A percentile compares a stretch with the other conserved stretches of the same genome.
These are phyloP conservation scores for Skeletonema menzelii DNA, from an alignment of 108 stramenopile genomes.

Conservation along the genomic window DNA sequence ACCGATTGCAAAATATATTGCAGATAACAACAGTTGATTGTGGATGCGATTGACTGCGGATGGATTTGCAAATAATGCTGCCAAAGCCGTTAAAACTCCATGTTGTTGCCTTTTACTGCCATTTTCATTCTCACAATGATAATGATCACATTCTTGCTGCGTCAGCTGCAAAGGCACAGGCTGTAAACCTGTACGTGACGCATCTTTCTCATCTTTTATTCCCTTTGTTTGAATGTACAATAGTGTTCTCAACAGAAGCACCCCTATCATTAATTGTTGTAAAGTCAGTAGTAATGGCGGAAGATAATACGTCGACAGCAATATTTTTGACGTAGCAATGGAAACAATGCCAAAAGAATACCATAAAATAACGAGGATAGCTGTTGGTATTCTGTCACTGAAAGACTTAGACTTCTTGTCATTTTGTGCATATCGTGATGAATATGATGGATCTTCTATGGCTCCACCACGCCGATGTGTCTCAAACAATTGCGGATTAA, in stretches of 20 bases:
- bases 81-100: slow-evolving; percentile 14
- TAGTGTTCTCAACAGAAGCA: slow-evolving; percentile 36
- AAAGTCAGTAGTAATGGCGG: slow-evolving; percentile 61
- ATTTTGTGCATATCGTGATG: not conserved
- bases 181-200: slow-evolving; percentile 13
- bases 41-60: slow-evolving; percentile 13
- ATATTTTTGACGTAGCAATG: slow-evolving; percentile 72
- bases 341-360: slow-evolving; percentile 77
- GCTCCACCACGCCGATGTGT: not conserved
- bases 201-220: not conserved
- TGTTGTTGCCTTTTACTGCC: too few relatives aligned
- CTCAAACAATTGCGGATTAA: too few relatives aligned
- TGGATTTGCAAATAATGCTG: slow-evolving; percentile 13
- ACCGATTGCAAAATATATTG: slow-evolving; percentile 67
- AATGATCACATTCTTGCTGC: not conserved
- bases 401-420: not conserved
- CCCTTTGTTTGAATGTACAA: slow-evolving; percentile 17
- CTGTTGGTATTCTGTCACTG: slow-evolving; percentile 26
- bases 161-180: slow-evolving; percentile 26
- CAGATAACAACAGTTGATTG: slow-evolving; percentile 45
- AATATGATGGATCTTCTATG: not conserved
- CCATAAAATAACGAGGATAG: slow-evolving; percentile 60
- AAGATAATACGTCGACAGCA: slow-evolving; percentile 43
- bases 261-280: slow-evolving; percentile 55
- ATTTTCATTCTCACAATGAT: slow-evolving; percentile 15